phyloP scores from a whole-genome alignment of 805 yeast genomes.

The Myxozyma sirexii region DNA sequence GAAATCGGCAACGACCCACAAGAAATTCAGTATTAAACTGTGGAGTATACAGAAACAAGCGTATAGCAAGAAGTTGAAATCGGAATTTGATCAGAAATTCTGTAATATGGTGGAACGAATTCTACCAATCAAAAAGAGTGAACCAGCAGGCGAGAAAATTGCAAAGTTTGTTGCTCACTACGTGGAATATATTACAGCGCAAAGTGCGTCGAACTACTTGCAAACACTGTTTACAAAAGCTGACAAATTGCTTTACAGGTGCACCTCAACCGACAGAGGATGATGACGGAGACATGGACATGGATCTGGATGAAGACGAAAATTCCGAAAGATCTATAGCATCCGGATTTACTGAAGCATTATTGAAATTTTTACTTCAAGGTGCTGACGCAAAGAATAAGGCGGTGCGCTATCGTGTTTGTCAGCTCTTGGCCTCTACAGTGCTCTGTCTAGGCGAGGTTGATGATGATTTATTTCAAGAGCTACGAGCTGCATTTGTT shows the following conservation, averaged over 20 bases:
- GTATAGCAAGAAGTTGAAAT: slow-evolving; percentile 53
- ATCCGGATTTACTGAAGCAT: slow-evolving; percentile 57
- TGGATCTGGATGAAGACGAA: slow-evolving; percentile 42
- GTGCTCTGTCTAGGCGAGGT: slow-evolving; percentile 75
- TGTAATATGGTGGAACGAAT: slow-evolving; percentile 65
- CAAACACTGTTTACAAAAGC: neutral
- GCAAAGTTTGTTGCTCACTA: slow-evolving; percentile 67
- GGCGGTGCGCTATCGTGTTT: slow-evolving; percentile 76
- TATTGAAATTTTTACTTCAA: slow-evolving; percentile 68
- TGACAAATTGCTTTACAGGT: neutral
- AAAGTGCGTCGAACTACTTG: neutral
- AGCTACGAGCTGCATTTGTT: slow-evolving; percentile 60
- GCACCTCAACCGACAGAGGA: slow-evolving; percentile 32
- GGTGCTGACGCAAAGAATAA: slow-evolving; percentile 79
- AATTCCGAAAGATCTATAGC: slow-evolving; percentile 48
- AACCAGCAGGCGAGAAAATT: slow-evolving; percentile 71
- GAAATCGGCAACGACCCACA: slow-evolving; percentile 69
- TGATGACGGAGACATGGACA: slow-evolving; percentile 29
- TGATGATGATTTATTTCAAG: slow-evolving; percentile 68
- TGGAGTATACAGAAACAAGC: slow-evolving; percentile 62
- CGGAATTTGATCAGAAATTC: slow-evolving; percentile 62
- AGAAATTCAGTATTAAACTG: slow-evolving; percentile 68
- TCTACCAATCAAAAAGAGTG: slow-evolving; percentile 68
- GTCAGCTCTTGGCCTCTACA: slow-evolving; percentile 70
- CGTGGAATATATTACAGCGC: slow-evolving; percentile 51